Evolutionary conservation across 257 asterid species (phyloP), one percentile per base, ranked within the genome.

Genomic region (Agastache rugosa): DNA sequence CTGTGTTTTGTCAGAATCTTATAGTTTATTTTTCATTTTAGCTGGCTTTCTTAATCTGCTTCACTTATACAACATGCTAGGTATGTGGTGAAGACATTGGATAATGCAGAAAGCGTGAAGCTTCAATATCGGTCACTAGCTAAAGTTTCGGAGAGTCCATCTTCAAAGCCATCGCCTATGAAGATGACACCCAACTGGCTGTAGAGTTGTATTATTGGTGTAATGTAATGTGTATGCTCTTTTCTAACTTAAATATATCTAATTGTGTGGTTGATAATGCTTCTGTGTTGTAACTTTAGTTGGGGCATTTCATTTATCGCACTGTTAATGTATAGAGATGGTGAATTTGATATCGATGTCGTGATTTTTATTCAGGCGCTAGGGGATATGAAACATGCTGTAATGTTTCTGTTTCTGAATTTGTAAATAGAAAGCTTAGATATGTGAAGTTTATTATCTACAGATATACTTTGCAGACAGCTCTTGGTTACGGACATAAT

Each of bases 61-160:
- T 42, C 56, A n/a, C 68, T 29, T 44, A 71, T 62, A 45, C 39
- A 11, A 67, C 72, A 19, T 78, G 79, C 45, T 84, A 94, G 99
- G 98, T 95, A 90, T 4, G 99, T 95, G 14, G 98, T 95, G 17
- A 95, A 95, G 91, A 95, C 99, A 17, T 50, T 95, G 86, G 99
- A 95, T 83, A 95, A 89, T 83, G 98, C 99, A 58, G 99, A 95
- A 86, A 92, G 97, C 39, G 97, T 95, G 82, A 92, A 95, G 83
- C 78, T 95, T 85, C 99, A 95, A 70, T 95, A 95, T 73, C 96
- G 97, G 2, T 92, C 98, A 60, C 88, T 95, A 23, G 91, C 93
- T 68, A 95, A 88, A 78, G 89, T 87, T 65, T 39, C 90, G 6
- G 93, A 88, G 16, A 78, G 72, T 54, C 80, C 74, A 62, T 83